Evolutionary conservation across 306 rosid species (phyloP).

Genomic region (Aeschynomene evenia): DNA sequence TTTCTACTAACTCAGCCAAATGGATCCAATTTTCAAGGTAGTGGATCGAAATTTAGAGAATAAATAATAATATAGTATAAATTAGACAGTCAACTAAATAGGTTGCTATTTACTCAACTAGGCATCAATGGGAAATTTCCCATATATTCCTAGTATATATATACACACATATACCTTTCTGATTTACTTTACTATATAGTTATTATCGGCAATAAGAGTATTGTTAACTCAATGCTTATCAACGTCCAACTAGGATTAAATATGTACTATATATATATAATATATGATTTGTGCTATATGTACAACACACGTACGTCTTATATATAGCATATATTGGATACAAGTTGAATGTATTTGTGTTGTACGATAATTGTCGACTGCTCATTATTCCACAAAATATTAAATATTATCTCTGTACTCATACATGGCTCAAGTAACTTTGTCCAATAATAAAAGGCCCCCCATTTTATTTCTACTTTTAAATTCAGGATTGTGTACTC

Average conservation of each 20-base stretch:
- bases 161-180: background rate
- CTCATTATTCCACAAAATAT: background rate
- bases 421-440: slow-evolving; percentile 6
- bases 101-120: slow-evolving; percentile 26
- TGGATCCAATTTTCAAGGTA: background rate
- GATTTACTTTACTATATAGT: background rate
- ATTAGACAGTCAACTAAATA: slow-evolving; percentile 27
- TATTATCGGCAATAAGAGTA: too few species aligned
- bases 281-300: too few species aligned
- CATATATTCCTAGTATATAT: background rate
- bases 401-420: slow-evolving; percentile 19
- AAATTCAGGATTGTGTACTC: background rate
- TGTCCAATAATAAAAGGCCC: background rate
- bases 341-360: background rate
- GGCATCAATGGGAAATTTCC: background rate
- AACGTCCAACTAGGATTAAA: too few species aligned
- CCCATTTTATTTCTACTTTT: background rate
- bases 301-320: too few species aligned
- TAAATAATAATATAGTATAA: too few species aligned
- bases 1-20: background rate
- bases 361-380: slow-evolving; percentile 4
- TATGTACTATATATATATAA: too few species aligned
- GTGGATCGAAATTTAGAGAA: slow-evolving; percentile 5
- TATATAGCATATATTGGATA: too few species aligned
- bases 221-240: too few species aligned